Base-by-base conservation (phyloP, 768 basidiomycete genomes). In the Leccinellum rugosiceps region DNA sequence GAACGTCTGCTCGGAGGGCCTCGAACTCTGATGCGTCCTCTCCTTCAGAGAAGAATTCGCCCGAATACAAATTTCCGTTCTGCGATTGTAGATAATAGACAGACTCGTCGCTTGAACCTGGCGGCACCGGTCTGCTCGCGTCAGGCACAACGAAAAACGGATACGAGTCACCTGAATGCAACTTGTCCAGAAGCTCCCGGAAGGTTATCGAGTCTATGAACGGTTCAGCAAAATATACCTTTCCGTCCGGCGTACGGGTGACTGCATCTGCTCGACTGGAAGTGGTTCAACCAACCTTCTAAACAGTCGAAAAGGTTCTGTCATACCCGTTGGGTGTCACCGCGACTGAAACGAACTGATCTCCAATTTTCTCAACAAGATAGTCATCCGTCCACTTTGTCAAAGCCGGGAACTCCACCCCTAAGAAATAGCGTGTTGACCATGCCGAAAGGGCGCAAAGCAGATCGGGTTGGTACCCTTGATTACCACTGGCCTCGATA, bases 11-110 rank as follows among this genome's bases (percentile, higher is more conserved):
- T 62, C 83, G 81, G 17, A 94, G 72, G 6, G 79, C 69, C 31
- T 75, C 74, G 55, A 92, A 84, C 68, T 94, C 91, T 17, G 86
- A 85, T 8, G 56, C 46, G 56, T 74, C 73, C 34, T 70, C 68
- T 43, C 55, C 61, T 2, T 65, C 61, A 13, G 75, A 68, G 61
- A 79, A 81, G 64, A 75, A 78, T 26, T 65, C 63, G 62, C 64
- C 68, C 2, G 83, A 78, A 64, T 83, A 92, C 25, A 96, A 58
- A 69, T 97, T 98, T 9, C 94, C 94, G 68, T 96, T 92, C 70
- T 97, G 94, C 4, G 89, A 91, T 70, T 97, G 94, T 3, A 97
- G 77, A 70, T 96, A 96, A 61, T 78, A 73, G 15, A 88, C 79
- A 44, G 80, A 0, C 48, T 53, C 31, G 74, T 66, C 55, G 34